Conservation (phyloP, 352 stramenopile genomes). For the Phytopythium delawarense region DNA sequence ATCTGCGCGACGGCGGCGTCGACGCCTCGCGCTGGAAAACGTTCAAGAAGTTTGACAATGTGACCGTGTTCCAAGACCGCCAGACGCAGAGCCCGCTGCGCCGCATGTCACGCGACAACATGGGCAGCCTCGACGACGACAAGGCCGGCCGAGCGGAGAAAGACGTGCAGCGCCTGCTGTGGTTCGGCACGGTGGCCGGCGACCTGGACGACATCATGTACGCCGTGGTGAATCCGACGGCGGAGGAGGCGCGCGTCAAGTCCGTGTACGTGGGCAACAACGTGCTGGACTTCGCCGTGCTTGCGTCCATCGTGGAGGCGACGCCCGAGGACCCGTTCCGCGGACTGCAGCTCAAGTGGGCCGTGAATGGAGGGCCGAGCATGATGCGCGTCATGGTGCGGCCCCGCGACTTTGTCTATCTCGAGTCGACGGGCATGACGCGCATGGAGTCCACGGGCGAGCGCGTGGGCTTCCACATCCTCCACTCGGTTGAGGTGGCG, state of each 20-base stretch:
- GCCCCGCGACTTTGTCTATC: constrained; percentile 49
- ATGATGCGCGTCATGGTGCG: constrained; percentile 44
- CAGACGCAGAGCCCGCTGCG: constrained; percentile 14
- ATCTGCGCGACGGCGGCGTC: constrained; percentile 15
- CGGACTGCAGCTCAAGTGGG: constrained; percentile 43
- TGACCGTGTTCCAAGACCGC: constrained; percentile 35
- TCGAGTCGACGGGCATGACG: constrained; percentile 47
- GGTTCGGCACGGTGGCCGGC: constrained; percentile 31
- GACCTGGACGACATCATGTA: constrained; percentile 45
- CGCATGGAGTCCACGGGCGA: constrained; percentile 29
- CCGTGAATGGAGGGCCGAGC: constrained; percentile 38
- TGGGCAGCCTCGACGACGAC: constrained; percentile 5
- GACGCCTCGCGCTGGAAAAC: constrained; percentile 24
- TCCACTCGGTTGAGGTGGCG: constrained; percentile 27
- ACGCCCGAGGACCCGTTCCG: constrained; percentile 37
- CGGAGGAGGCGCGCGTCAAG: constrained; percentile 27
- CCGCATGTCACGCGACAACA: constrained; percentile 17
- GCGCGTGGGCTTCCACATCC: constrained; percentile 32
- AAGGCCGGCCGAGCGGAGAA: background rate
- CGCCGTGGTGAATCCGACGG: constrained; percentile 18
- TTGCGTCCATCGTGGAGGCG: constrained; percentile 31
- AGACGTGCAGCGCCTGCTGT: constrained; percentile 31
- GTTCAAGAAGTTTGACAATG: constrained; percentile 30
- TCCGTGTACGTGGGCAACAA: constrained; percentile 27
- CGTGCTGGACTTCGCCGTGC: constrained; percentile 41